Evolutionary conservation across 768 basidiomycete genomes (phyloP).

Genomic region (Coprinellus micaceus): DNA sequence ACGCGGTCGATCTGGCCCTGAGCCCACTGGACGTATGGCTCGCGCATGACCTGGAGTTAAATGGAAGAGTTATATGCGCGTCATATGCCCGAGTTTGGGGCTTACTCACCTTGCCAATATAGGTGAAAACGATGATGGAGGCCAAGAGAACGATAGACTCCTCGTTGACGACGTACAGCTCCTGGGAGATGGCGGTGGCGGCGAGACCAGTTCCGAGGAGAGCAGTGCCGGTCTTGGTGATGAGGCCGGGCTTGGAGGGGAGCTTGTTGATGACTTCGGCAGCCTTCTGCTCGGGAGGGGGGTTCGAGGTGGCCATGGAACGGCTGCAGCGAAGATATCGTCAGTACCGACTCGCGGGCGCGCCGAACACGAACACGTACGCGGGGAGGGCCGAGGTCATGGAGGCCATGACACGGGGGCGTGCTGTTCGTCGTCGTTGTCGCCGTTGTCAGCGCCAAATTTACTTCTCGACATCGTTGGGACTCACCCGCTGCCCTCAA

Average conservation of each 20-base stretch:
- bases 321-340: conserved; percentile 42
- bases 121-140: conserved; percentile 76
- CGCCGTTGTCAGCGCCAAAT: neutral
- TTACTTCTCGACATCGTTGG: conserved; percentile 1
- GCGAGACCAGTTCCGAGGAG: conserved; percentile 85
- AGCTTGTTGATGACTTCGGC: conserved; percentile 86
- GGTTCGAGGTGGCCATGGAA: conserved; percentile 56
- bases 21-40: conserved; percentile 93
- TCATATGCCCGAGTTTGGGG: neutral
- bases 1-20: conserved; percentile 83
- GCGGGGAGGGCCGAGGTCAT: conserved; percentile 43
- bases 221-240: conserved; percentile 94
- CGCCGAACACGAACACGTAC: conserved; percentile 33
- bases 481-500: conserved; percentile 57
- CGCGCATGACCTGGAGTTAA: conserved; percentile 61
- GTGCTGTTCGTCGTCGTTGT: conserved; percentile 32
- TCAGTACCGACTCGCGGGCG: conserved; percentile 8
- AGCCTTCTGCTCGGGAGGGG: conserved; percentile 83
- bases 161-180: conserved; percentile 97
- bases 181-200: conserved; percentile 92
- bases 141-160: conserved; percentile 88
- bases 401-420: conserved; percentile 50
- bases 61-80: conserved; percentile 15
- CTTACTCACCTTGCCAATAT: conserved; percentile 69
- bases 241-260: conserved; percentile 78